Percentiles rank a stretch among this genome's conserved stretches.
Conservation (phyloP, 805 yeast species). For the Lipomyces yamadae region DNA sequence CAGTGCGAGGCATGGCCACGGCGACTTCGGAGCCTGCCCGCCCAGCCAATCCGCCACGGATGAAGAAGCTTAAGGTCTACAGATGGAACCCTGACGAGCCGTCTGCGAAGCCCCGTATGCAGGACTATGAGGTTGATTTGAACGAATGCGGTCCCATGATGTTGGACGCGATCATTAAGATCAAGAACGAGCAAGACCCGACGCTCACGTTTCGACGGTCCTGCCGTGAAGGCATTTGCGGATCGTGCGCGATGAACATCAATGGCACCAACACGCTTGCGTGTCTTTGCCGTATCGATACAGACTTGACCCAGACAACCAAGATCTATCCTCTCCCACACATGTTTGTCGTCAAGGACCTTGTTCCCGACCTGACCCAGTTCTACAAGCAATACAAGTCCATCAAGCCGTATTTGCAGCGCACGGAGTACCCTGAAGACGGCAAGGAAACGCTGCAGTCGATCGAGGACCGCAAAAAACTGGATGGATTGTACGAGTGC, state of each 20-base stretch:
- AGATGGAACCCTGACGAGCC: constrained; percentile 99
- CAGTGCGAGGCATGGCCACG: constrained; percentile 35
- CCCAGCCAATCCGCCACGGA: constrained; percentile 58
- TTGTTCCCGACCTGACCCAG: constrained; percentile 96
- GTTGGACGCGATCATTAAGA: constrained; percentile 89
- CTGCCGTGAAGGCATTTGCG: constrained; percentile 99
- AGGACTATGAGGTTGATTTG: constrained; percentile 81
- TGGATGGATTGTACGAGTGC: constrained; percentile 97
- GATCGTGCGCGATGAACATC: constrained; percentile 99
- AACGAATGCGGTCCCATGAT: constrained; percentile 98
- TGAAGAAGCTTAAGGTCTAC: constrained; percentile 89
- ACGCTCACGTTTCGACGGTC: constrained; percentile 96
- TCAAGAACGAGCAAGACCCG: constrained; percentile 95
- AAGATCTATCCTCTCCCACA: constrained; percentile 97
- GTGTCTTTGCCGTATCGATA: constrained; percentile 91
- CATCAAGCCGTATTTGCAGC: constrained; percentile 94
- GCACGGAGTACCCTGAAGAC: constrained; percentile 76
- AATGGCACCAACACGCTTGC: constrained; percentile 97
- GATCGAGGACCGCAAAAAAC: constrained; percentile 89
- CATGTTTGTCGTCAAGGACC: constrained; percentile 95
- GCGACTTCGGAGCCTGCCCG: constrained; percentile 48
- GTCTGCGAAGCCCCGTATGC: constrained; percentile 84
- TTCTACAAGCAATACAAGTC: constrained; percentile 98
- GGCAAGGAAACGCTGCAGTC: constrained; percentile 93
- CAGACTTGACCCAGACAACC: constrained; percentile 69